phyloP scores from a whole-genome alignment of 495 filamentous ascomycete genomes.

The Apiosordaria backusii region DNA sequence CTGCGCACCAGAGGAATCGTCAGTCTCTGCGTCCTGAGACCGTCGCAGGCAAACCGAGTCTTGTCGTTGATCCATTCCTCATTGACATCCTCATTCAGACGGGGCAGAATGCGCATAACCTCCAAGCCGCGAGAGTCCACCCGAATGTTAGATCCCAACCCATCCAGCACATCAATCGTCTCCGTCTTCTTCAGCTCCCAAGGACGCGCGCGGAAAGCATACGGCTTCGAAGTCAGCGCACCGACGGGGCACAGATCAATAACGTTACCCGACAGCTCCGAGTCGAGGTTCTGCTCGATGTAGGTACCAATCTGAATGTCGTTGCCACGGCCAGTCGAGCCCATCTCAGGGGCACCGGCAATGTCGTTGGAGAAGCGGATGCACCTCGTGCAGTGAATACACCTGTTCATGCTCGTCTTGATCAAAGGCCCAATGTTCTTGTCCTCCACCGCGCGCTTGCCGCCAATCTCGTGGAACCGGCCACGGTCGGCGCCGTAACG shows the following conservation, averaged over 20 bases:
- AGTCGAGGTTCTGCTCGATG: conserved; percentile 83
- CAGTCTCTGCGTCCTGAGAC: conserved; percentile 89
- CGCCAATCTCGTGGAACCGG: conserved; percentile 89
- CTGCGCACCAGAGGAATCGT: conserved; percentile 88
- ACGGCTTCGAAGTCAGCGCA: conserved; percentile 93
- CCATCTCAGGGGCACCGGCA: conserved; percentile 90
- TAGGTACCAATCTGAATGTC: conserved; percentile 98
- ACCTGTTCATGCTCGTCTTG: conserved; percentile 99
- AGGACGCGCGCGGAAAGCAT: conserved; percentile 92
- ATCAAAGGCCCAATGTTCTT: conserved; percentile 99
- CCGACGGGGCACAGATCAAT: conserved; percentile 98
- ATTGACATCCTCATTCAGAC: conserved; percentile 95
- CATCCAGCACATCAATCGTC: conserved; percentile 91
- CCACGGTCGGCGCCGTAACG: conserved; percentile 94
- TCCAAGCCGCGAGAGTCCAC: conserved; percentile 91
- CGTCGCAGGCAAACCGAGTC: conserved; percentile 93
- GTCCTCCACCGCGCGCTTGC: conserved; percentile 96
- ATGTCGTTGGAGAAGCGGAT: conserved; percentile 97
- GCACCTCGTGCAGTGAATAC: conserved; percentile 98
- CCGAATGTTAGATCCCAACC: conserved; percentile 87
- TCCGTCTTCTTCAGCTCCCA: conserved; percentile 95
- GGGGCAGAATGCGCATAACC: conserved; percentile 89
- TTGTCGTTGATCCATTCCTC: conserved; percentile 99
- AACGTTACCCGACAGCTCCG: conserved; percentile 93
- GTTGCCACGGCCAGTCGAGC: conserved; percentile 90